Conservation (phyloP, 2,329 filamentous ascomycete genomes). For the Fusarium solani-melongenae region DNA sequence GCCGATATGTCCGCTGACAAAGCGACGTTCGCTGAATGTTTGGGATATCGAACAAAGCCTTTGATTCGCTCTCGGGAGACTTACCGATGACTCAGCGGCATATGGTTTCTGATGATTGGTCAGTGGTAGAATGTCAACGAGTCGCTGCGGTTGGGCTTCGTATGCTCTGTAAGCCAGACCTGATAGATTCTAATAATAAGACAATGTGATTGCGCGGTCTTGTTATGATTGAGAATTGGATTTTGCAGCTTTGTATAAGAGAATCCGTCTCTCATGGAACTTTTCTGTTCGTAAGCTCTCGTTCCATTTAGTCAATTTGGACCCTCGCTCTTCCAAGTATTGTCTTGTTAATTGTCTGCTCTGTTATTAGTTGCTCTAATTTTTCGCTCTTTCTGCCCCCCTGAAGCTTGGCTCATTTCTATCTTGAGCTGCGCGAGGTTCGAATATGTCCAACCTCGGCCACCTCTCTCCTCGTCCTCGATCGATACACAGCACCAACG, state of each 20-base stretch:
- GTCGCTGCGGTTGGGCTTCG: neutral
- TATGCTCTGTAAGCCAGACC: neutral
- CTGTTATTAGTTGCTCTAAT: neutral
- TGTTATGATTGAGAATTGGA: neutral
- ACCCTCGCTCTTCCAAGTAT: neutral
- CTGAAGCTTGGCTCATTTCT: too few relatives aligned
- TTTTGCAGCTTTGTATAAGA: neutral
- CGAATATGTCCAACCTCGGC: neutral
- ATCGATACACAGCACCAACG: conserved; percentile 66
- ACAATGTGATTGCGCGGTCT: neutral
- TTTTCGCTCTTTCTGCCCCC: neutral
- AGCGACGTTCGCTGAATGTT: too few relatives aligned
- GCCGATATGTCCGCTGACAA: neutral
- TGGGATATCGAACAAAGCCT: neutral
- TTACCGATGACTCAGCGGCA: neutral
- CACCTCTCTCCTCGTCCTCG: neutral
- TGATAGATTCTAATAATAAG: neutral
- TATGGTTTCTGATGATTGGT: neutral
- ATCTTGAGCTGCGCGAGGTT: neutral
- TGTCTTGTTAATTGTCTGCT: neutral
- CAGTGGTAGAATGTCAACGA: neutral
- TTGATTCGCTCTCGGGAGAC: neutral
- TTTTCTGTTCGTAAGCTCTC: neutral
- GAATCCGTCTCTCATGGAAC: neutral
- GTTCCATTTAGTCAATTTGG: neutral